Percentiles rank a stretch among this genome's conserved stretches.
phyloP scores from a whole-genome alignment of 2,329 filamentous ascomycete species.

The Bisporella sp. region DNA sequence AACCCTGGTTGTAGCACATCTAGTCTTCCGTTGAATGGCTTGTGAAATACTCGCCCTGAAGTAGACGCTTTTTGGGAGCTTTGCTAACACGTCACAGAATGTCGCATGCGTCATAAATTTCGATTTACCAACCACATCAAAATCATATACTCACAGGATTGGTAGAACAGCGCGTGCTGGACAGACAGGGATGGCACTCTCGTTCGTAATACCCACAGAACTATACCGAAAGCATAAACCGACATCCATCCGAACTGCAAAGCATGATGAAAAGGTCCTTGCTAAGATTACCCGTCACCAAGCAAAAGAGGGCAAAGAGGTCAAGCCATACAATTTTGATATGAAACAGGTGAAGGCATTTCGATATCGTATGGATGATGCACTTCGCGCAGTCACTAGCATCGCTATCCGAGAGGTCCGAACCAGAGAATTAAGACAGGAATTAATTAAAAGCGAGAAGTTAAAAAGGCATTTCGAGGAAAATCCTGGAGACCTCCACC shows the following conservation, averaged over 20 bases:
- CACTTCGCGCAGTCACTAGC: conserved; percentile 80
- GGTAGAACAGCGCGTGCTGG: conserved; percentile 88
- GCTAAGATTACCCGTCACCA: conserved; percentile 75
- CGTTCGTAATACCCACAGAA: conserved; percentile 80
- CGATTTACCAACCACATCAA: conserved; percentile 80
- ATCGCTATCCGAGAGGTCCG: conserved; percentile 87
- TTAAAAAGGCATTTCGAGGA: conserved; percentile 94
- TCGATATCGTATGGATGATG: conserved; percentile 90
- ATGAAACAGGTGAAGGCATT: conserved; percentile 92
- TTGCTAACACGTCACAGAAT: conserved; percentile 71
- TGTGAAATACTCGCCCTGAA: too few species aligned
- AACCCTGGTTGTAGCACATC: too few species aligned
- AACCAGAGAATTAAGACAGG: conserved; percentile 78
- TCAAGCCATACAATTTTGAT: conserved; percentile 90
- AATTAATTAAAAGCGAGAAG: conserved; percentile 90
- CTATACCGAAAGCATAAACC: conserved; percentile 85
- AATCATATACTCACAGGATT: conserved; percentile 95
- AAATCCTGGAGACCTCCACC: conserved; percentile 81
- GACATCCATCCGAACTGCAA: conserved; percentile 66
- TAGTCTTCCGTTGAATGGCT: too few species aligned
- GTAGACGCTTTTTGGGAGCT: too few species aligned
- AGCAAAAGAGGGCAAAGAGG: conserved; percentile 66
- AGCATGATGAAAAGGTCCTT: conserved; percentile 80
- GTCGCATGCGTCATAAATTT: conserved; percentile 95
- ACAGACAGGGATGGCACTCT: conserved; percentile 90